A percentile compares a stretch with the other conserved stretches of the same genome.
Evolutionary conservation across 768 basidiomycete species (phyloP).

Genomic region (Pisolithus tinctorius): DNA sequence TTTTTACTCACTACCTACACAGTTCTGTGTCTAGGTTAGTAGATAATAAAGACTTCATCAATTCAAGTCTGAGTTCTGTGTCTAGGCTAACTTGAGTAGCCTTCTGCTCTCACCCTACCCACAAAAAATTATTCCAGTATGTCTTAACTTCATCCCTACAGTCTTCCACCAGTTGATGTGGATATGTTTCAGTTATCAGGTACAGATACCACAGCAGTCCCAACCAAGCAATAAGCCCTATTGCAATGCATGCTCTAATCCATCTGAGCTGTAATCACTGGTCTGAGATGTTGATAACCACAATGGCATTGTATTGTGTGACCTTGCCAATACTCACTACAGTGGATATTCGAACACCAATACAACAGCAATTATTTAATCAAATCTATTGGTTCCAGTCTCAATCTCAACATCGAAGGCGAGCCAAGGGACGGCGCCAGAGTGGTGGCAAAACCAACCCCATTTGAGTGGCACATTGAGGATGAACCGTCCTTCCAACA

Average conservation of each 20-base stretch:
- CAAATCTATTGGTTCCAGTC: slow-evolving; percentile 30
- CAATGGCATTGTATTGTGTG: not conserved
- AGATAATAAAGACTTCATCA: too few relatives aligned
- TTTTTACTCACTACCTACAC: too few relatives aligned
- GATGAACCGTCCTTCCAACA: slow-evolving; percentile 32
- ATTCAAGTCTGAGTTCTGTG: too few relatives aligned
- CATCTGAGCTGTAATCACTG: too few relatives aligned
- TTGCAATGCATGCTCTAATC: too few relatives aligned
- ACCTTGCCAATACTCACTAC: not conserved
- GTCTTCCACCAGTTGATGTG: not conserved
- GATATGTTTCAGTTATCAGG: slow-evolving; percentile 38
- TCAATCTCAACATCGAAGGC: not conserved
- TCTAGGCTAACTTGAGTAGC: too few relatives aligned
- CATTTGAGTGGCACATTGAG: slow-evolving; percentile 46
- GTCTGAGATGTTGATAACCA: too few relatives aligned
- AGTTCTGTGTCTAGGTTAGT: too few relatives aligned
- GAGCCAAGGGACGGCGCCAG: slow-evolving; percentile 32
- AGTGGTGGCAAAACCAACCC: slow-evolving; percentile 31
- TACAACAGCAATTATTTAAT: slow-evolving; percentile 31
- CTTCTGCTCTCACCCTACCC: too few relatives aligned
- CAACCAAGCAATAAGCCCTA: slow-evolving; percentile 41
- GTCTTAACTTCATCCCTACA: slow-evolving; percentile 7
- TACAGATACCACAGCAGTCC: slow-evolving; percentile 34
- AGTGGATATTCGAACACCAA: slow-evolving; percentile 41
- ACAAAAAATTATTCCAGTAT: slow-evolving; percentile 29